A percentile compares a stretch with the other conserved stretches of the same genome.
These are phyloP conservation scores for Noccaea caerulescens DNA, from an alignment of 345 rosid genomes.

Conservation along the genomic window DNA sequence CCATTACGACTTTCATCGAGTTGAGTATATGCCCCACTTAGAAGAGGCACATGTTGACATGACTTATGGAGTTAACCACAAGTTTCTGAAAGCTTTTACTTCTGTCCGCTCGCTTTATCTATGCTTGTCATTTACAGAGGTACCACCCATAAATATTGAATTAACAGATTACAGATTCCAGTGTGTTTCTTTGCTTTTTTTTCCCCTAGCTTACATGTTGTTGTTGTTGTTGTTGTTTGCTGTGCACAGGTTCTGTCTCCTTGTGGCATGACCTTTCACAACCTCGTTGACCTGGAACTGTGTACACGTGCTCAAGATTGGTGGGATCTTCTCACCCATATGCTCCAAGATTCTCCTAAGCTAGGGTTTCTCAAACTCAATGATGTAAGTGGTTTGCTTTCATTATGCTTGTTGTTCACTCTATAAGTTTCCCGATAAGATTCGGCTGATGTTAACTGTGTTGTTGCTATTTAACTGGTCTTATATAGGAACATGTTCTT, in stretches of 20 bases:
- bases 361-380: not conserved
- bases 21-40: constrained; percentile 27
- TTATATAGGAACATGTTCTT: not conserved
- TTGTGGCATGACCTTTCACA: not conserved
- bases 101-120: not conserved
- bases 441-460: not conserved
- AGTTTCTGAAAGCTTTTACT: constrained; percentile 13
- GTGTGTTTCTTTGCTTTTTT: not conserved
- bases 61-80: not conserved
- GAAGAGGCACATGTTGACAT: constrained; percentile 16
- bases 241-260: not conserved
- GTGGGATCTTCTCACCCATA: constrained; percentile 25
- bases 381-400: constrained; percentile 5
- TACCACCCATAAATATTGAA: not conserved
- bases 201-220: not conserved
- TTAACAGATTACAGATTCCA: not conserved
- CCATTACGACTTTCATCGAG: not conserved
- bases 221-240: not conserved
- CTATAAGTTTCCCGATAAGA: not conserved
- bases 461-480: not conserved
- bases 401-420: not conserved
- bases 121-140: constrained; percentile 7
- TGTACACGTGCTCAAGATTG: constrained; percentile 12
- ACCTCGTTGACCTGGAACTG: not conserved
- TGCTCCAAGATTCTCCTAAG: constrained; percentile 28